Conservation (phyloP, 305 asterid species). For the Rubia tinctorum region DNA sequence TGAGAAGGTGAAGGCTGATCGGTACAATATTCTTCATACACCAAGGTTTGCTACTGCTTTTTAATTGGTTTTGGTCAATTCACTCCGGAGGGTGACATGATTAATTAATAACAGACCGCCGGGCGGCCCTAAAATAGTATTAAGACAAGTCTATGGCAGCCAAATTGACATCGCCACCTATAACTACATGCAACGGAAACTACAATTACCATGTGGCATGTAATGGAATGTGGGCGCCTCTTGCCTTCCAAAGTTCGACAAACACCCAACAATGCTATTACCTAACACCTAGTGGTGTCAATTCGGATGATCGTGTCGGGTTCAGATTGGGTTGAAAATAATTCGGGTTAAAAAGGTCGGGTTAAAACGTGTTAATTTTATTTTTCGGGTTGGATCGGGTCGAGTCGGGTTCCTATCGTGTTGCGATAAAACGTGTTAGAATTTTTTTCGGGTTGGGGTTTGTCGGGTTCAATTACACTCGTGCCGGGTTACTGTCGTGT, state of each 20-base stretch:
- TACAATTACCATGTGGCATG: not conserved
- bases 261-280: not conserved
- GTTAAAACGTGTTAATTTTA: too few species aligned
- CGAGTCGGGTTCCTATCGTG: too few species aligned
- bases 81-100: not conserved
- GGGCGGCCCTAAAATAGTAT: not conserved
- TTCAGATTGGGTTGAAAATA: too few species aligned
- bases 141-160: not conserved
- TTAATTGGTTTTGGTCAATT: not conserved
- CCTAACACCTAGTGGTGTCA: not conserved
- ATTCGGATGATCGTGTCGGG: too few species aligned
- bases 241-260: not conserved
- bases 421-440: too few species aligned
- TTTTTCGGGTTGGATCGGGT: too few species aligned
- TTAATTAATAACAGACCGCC: not conserved
- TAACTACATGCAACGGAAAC: not conserved
- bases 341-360: too few species aligned
- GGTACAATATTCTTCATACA: too few species aligned
- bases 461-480: too few species aligned
- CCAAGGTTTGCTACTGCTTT: not conserved
- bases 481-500: too few species aligned
- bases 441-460: too few species aligned
- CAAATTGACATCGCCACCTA: not conserved
- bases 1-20: too few species aligned
- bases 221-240: not conserved